phyloP scores from a whole-genome alignment of 306 rosid genomes.

The Trifolium dubium region DNA sequence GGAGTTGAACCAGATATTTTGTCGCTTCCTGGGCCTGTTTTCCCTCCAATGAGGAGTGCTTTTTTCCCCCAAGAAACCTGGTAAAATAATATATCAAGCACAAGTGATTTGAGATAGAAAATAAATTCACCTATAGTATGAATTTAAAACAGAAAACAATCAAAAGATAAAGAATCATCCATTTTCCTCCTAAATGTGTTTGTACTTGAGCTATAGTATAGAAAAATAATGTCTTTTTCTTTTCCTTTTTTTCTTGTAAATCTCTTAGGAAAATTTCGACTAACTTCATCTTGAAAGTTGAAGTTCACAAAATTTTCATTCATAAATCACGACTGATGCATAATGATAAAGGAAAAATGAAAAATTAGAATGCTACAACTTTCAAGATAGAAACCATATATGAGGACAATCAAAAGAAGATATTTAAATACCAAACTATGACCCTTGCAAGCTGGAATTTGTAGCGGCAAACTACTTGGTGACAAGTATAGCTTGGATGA shows the following conservation, averaged over 20 bases:
- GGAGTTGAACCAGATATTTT: slow-evolving; percentile 72
- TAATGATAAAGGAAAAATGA: too few relatives aligned
- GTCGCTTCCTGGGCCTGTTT: slow-evolving; percentile 81
- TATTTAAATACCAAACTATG: slow-evolving; percentile 68
- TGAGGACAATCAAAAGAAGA: slow-evolving; percentile 11
- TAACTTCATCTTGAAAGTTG: too few relatives aligned
- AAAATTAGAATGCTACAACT: too few relatives aligned
- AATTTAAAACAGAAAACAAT: slow-evolving; percentile 1
- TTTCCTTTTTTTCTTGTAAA: too few relatives aligned
- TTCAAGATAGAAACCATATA: too few relatives aligned
- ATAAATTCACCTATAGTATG: slow-evolving; percentile 12
- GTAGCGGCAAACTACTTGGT: slow-evolving; percentile 84
- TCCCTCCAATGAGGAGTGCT: slow-evolving; percentile 88
- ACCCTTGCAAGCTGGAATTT: slow-evolving; percentile 98
- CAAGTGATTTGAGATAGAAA: slow-evolving; percentile 10
- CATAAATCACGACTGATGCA: too few relatives aligned
- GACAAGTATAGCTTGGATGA: slow-evolving; percentile 90
- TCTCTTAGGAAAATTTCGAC: too few relatives aligned
- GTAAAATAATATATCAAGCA: slow-evolving; percentile 30
- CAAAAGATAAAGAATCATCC: background rate
- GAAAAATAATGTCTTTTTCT: too few relatives aligned
- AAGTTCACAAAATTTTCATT: too few relatives aligned
- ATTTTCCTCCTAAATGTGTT: background rate
- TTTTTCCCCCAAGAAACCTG: slow-evolving; percentile 92
- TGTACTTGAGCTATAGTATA: background rate